Evolutionary conservation across 2,329 filamentous ascomycete species (phyloP).

Genomic region (Verruconis gallopava): DNA sequence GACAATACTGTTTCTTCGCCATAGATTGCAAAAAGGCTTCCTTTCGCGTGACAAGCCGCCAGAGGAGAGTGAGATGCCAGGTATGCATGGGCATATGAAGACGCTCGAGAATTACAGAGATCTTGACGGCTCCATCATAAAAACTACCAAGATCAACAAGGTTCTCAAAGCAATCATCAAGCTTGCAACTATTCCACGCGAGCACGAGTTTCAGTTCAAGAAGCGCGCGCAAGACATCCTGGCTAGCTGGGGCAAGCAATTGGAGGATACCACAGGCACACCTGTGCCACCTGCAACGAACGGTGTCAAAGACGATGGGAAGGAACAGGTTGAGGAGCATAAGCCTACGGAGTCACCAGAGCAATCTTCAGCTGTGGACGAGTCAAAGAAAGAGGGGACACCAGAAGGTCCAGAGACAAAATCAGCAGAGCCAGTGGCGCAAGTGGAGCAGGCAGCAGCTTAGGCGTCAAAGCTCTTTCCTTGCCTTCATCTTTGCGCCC

Average conservation of each 20-base stretch:
- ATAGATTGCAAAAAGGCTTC: constrained; percentile 90
- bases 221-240: constrained; percentile 65
- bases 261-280: constrained; percentile 24
- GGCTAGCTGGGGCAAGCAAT: constrained; percentile 76
- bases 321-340: constrained; percentile 1
- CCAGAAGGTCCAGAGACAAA: background rate
- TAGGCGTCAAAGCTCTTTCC: too few species aligned
- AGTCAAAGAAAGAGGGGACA: background rate
- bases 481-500: too few species aligned
- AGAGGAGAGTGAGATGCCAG: constrained; percentile 72
- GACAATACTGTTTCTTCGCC: constrained; percentile 73
- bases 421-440: background rate
- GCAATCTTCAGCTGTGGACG: background rate
- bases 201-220: constrained; percentile 85
- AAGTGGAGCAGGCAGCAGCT: background rate
- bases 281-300: constrained; percentile 1
- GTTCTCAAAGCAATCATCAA: constrained; percentile 91
- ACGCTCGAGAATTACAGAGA: constrained; percentile 73
- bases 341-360: background rate
- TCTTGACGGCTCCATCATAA: constrained; percentile 79
- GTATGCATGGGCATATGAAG: constrained; percentile 62
- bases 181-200: constrained; percentile 69
- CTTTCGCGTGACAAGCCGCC: constrained; percentile 72
- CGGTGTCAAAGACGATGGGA: constrained; percentile 7
- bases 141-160: constrained; percentile 94